Conservation (phyloP, 306 rosid species). For the Pyrus betulifolia region DNA sequence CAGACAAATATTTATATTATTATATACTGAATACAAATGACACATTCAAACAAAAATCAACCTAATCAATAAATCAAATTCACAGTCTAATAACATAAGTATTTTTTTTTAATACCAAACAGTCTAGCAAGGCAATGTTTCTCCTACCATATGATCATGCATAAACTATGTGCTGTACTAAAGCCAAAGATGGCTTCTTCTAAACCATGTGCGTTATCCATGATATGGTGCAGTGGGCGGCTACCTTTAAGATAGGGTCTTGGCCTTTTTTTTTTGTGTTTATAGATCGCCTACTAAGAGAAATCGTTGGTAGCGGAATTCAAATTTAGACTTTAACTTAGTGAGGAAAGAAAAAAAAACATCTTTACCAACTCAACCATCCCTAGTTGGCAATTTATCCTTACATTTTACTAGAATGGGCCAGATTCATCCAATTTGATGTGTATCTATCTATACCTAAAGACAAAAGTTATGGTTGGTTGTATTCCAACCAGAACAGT, state of each 20-base stretch:
- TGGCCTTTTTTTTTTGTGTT: rapidly evolving
- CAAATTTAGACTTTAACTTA: too few species aligned
- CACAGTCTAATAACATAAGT: too few species aligned
- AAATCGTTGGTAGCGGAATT: rapidly evolving
- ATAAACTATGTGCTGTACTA: background rate
- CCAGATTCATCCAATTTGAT: background rate
- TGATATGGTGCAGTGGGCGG: background rate
- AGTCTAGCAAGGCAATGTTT: background rate
- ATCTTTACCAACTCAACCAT: too few species aligned
- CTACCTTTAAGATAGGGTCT: background rate
- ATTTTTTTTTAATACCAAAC: background rate
- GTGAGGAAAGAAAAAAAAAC: too few species aligned
- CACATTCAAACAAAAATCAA: background rate
- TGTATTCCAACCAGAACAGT: background rate
- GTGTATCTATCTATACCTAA: background rate
- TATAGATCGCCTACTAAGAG: too few species aligned
- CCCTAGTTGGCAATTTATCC: background rate
- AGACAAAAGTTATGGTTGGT: background rate
- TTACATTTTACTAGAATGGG: background rate
- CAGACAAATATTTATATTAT: too few species aligned
- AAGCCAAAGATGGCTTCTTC: background rate
- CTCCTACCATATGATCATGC: too few species aligned
- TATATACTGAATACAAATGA: too few species aligned
- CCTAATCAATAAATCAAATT: background rate
- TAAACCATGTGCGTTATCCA: background rate